phyloP scores from a whole-genome alignment of 2,329 filamentous ascomycete genomes.

The Colletotrichum orbiculare region DNA sequence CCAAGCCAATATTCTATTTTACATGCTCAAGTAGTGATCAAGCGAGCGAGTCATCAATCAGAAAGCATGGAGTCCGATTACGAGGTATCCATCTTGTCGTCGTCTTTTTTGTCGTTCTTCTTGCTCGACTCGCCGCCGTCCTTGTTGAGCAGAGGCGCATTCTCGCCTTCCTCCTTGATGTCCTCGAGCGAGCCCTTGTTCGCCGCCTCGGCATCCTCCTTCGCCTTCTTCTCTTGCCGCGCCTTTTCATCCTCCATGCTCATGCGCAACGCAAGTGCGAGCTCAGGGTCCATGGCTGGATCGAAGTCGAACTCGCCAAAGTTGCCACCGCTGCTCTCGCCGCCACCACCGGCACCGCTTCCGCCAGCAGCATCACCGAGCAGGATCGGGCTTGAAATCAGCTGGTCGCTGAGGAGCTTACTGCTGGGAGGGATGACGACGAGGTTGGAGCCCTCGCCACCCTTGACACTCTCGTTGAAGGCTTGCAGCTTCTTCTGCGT shows the following conservation, averaged over 20 bases:
- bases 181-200: conserved; percentile 82
- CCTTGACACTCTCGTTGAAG: conserved; percentile 94
- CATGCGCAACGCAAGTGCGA: conserved; percentile 95
- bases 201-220: conserved; percentile 77
- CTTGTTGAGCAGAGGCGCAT: conserved; percentile 71
- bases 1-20: conserved; percentile 37
- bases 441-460: conserved; percentile 89
- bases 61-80: conserved; percentile 49
- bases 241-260: conserved; percentile 99
- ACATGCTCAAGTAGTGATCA: conserved; percentile 31
- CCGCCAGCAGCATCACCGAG: conserved; percentile 78
- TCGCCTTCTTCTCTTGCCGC: conserved; percentile 85
- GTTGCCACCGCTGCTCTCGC: conserved; percentile 71
- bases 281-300: conserved; percentile 89
- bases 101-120: conserved; percentile 57
- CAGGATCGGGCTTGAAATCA: conserved; percentile 89
- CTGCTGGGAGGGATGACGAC: conserved; percentile 91
- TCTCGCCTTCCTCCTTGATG: conserved; percentile 83
- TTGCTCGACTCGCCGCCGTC: conserved; percentile 63
- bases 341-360: conserved; percentile 54
- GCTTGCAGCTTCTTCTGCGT: conserved; percentile 91
- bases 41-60: conserved; percentile 15
- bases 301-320: conserved; percentile 85
- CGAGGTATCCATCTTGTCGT: conserved; percentile 93
- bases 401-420: conserved; percentile 91